phyloP scores from a whole-genome alignment of 108 stramenopile genomes.

The Chaetoceros muelleri region DNA sequence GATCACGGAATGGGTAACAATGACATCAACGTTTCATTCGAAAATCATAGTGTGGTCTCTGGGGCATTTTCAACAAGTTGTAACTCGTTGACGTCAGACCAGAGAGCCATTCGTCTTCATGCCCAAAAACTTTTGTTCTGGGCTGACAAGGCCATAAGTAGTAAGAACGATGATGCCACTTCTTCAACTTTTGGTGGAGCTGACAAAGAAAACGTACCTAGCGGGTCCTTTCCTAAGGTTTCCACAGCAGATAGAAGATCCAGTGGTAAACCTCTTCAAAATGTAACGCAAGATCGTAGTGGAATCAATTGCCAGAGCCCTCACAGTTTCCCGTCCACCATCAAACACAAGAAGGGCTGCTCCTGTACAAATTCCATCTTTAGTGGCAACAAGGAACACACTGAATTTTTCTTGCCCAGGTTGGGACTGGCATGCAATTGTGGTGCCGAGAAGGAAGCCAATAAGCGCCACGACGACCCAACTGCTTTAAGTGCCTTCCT shows the following conservation, averaged over 20 bases:
- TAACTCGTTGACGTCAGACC: slow-evolving; percentile 8
- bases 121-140: slow-evolving; percentile 29
- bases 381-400: slow-evolving; percentile 49
- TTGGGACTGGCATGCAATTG: slow-evolving; percentile 69
- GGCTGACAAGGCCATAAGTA: slow-evolving; percentile 26
- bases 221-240: neutral
- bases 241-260: neutral
- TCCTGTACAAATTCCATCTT: slow-evolving; percentile 44
- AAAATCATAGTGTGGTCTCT: neutral
- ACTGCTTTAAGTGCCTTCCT: slow-evolving; percentile 50
- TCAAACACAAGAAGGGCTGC: too few species aligned
- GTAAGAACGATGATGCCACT: neutral
- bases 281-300: too few species aligned
- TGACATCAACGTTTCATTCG: neutral
- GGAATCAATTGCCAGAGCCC: neutral
- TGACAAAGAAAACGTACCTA: neutral
- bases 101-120: slow-evolving; percentile 23
- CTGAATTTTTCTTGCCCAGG: slow-evolving; percentile 63
- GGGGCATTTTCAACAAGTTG: neutral
- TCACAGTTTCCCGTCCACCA: neutral
- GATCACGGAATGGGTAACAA: neutral
- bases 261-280: neutral
- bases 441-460: slow-evolving; percentile 6
- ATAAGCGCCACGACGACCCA: slow-evolving; percentile 23
- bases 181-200: neutral